phyloP scores from a whole-genome alignment of 768 basidiomycete genomes.

The Lentinula guzmanii region DNA sequence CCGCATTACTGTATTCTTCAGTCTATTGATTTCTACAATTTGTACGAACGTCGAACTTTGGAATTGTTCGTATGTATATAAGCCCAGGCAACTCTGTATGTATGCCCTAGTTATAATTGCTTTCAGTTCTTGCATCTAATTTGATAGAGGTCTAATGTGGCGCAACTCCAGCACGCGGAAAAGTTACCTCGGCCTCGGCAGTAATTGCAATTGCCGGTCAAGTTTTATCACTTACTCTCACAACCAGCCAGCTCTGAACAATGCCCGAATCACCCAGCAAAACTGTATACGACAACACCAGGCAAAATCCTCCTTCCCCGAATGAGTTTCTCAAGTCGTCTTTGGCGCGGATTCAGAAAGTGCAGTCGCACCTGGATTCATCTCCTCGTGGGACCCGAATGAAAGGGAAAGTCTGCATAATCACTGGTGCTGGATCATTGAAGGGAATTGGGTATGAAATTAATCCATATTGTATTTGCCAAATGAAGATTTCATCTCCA shows the following conservation, averaged over 20 bases:
- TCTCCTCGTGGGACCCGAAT: constrained; percentile 51
- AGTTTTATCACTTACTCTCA: background rate
- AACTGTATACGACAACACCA: constrained; percentile 30
- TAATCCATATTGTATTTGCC: background rate
- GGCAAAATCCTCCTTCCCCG: constrained; percentile 7
- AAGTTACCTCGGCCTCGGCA: no score
- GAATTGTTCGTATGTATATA: background rate
- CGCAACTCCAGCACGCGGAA: no score
- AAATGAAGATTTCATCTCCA: constrained; percentile 1
- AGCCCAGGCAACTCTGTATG: background rate
- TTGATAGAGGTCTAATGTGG: background rate
- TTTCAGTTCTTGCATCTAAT: background rate
- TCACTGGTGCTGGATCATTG: constrained; percentile 83
- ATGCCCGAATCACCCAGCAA: constrained; percentile 14
- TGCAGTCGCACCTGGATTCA: constrained; percentile 60
- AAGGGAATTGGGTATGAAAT: constrained; percentile 79
- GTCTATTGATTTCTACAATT: background rate
- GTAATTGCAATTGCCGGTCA: background rate
- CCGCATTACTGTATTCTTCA: background rate
- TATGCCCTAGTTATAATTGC: background rate
- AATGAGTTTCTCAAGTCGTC: constrained; percentile 58
- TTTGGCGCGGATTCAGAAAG: constrained; percentile 56
- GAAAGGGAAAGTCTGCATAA: constrained; percentile 74
- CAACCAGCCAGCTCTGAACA: background rate
- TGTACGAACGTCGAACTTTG: background rate